Percentiles rank a stretch among this genome's conserved stretches.
Evolutionary conservation across 257 asterid species (phyloP).

Genomic region (Ilex asprella): DNA sequence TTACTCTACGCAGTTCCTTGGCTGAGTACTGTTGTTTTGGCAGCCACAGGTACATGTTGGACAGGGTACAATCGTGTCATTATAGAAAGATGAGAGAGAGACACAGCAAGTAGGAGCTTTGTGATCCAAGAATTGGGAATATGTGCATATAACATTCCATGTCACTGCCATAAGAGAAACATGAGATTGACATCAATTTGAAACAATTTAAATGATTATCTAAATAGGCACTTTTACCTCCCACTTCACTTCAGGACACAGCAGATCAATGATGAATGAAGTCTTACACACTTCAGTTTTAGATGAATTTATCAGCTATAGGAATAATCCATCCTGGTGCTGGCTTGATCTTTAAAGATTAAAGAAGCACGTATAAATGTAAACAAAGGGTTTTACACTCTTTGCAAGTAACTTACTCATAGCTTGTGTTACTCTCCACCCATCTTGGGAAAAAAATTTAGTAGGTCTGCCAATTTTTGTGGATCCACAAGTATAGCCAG

Average conservation of each 20-base stretch:
- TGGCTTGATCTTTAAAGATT: no score
- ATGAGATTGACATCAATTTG: slow-evolving; percentile 1
- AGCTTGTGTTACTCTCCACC: slow-evolving; percentile 63
- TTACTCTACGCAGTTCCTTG: slow-evolving; percentile 16
- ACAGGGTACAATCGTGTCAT: slow-evolving; percentile 18
- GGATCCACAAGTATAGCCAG: slow-evolving; percentile 74
- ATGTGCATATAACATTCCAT: slow-evolving; percentile 55
- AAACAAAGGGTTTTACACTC: background rate
- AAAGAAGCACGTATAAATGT: background rate
- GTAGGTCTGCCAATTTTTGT: slow-evolving; percentile 59
- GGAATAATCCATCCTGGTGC: no score
- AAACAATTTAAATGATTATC: no score
- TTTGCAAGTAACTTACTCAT: slow-evolving; percentile 48
- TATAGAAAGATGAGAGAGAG: slow-evolving; percentile 23
- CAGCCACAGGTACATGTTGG: slow-evolving; percentile 24
- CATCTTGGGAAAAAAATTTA: slow-evolving; percentile 33
- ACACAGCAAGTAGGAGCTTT: slow-evolving; percentile 26
- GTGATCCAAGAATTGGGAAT: slow-evolving; percentile 23
- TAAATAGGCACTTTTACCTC: no score
- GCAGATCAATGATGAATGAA: no score
- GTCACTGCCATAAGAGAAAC: slow-evolving; percentile 59
- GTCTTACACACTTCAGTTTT: no score
- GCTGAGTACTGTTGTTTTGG: slow-evolving; percentile 19
- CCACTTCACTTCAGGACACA: no score
- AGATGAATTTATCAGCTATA: no score